Base-by-base conservation (phyloP, 2,329 filamentous ascomycete species). In the Aspergillus calidoustus region DNA sequence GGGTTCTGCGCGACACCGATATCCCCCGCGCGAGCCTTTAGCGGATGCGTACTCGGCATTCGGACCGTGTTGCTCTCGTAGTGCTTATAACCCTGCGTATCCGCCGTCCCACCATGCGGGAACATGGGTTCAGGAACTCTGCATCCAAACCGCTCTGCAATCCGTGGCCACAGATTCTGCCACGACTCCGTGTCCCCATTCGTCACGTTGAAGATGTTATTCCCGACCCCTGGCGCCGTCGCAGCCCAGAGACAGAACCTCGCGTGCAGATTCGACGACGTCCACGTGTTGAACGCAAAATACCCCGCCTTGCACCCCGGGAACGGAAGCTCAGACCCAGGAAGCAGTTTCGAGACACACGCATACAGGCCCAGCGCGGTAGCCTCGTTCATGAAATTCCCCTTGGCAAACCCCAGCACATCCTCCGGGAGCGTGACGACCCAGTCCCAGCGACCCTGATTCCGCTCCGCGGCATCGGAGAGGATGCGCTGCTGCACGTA, bases 401-500 rank as follows among this genome's bases (percentile, higher is more conserved):
- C 76, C 34, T 69, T 69, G 0, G 79, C 78, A 53, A 75, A 76
- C 0, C 81, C 80, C 30, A 83, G 73, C 3, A 83, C 78, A 54
- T 82, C 80, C 56, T 82, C 75, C 1, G 80, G 79, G 43, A 79
- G 78, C 0, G 80, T 82, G 28, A 77, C 76, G 3, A 77, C 69
- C 80, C 78, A 82, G 13, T 77, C 74, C 71, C 75, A 80, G 2
- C 61, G 52, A 15, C 71, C 70, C 13, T 72, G 59, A 4, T 67
- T 57, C 30, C 54, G 43, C 23, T 34, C 63, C 28, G 72, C 72
- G 17, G 69, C 72, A 0, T 77, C 67, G 19, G 67, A 64, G 3
- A 85, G 71, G 57, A 82, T 78, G 25, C 77, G 72, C 66, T 86
- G 79, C 67, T 84, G 82, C 41, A 73, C 68, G 66, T 84, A 84